A percentile compares a stretch with the other conserved stretches of the same genome.
phyloP scores from a whole-genome alignment of 2,329 filamentous ascomycete genomes.

The Alternaria burnsii region DNA sequence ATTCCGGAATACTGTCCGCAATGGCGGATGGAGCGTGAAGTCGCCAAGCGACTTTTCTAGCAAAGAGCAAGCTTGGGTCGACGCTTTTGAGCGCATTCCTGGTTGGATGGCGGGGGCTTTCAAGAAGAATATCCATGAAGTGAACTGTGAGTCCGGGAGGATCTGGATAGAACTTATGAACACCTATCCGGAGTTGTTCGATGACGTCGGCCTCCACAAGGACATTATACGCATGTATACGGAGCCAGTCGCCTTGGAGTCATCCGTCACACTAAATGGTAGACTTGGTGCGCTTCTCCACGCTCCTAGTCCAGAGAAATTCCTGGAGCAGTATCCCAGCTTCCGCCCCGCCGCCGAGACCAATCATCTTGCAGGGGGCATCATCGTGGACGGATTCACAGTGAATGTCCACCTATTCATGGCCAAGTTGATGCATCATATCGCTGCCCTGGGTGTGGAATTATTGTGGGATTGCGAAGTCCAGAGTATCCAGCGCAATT shows the following conservation, averaged over 20 bases:
- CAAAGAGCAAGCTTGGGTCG: background rate
- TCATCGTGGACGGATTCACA: background rate
- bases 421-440: background rate
- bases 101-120: background rate
- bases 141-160: background rate
- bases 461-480: background rate
- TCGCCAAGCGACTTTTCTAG: background rate
- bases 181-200: background rate
- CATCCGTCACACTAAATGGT: background rate
- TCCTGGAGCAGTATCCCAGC: background rate
- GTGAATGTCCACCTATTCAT: background rate
- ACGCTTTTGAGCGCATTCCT: background rate
- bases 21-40: background rate
- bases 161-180: background rate
- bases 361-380: background rate
- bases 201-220: background rate
- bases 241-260: background rate
- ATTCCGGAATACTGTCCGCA: background rate
- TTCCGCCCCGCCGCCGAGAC: background rate
- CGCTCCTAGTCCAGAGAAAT: background rate
- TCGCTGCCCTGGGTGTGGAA: background rate
- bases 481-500: background rate
- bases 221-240: background rate
- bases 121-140: background rate
- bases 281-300: background rate